Base-by-base conservation (phyloP, 345 rosid species). In the Tarenaya hassleriana region DNA sequence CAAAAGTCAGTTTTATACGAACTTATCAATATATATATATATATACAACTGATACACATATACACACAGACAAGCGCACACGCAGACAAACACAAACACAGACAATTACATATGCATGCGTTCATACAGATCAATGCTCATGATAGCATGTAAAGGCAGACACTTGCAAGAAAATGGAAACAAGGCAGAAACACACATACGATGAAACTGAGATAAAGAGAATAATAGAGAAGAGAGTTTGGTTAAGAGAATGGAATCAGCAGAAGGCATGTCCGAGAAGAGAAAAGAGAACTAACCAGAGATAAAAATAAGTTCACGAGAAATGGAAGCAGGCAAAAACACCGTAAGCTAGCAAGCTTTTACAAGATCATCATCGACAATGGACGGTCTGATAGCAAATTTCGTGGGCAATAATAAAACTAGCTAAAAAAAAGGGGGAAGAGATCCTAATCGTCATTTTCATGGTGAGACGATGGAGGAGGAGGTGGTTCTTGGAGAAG, bases 361-460 rank as follows among this genome's bases (percentile, higher is more conserved):
- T 54, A 55, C 54, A 48, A 40, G 38, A 16, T 12, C 63, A 49
- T 52, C 67, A 68, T 61, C 50, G 55, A 67, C 46, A 67, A 49
- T 27, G 41, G 53, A 39, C 53, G 15, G 14, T 49, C 44, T 24
- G 29, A 5, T 24, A 2, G 8, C 34, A 32, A 43, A 46, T 43
- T 55, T 32, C 27, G 34, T 48, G 50, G 49, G 42, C 14, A 1
- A 20, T 19, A 4, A 5, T 4, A 42, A 56, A 40, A 61, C 17
- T 27, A 61, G 54, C 61, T 55, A 60, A 61, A 37, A 49, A 11
- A 24, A 7, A 27, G 7, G 1, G 1, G 10, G 13, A 45, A 0
- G 11, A 61, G 60, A 41, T 60, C 56, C 71, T 67, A 67, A 29
- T 31, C 33, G 43, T 56, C 50, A 45, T 16, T 52, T 15, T 66